These are phyloP conservation scores for Spathaspora arborariae DNA, from an alignment of 805 yeast genomes.

Conservation along the genomic window DNA sequence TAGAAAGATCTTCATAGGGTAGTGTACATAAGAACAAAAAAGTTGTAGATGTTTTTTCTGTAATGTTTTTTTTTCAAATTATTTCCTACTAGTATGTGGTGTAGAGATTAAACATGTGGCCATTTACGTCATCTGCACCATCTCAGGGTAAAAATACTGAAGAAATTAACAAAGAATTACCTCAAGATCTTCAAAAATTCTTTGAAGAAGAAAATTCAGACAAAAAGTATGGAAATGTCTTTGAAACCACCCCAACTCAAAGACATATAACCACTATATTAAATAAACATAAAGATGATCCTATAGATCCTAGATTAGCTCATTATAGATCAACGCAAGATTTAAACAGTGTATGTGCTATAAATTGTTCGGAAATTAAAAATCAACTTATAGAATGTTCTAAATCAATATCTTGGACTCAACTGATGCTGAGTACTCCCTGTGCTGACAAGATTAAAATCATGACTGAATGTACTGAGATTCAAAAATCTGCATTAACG, in stretches of 20 bases:
- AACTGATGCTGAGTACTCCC: slow-evolving; percentile 7
- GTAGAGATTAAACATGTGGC: slow-evolving; percentile 23
- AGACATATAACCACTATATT: slow-evolving; percentile 24
- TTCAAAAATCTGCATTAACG: slow-evolving; percentile 33
- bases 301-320: slow-evolving; percentile 25
- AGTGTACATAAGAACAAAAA: neutral
- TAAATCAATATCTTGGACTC: slow-evolving; percentile 24
- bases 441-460: slow-evolving; percentile 29
- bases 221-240: slow-evolving; percentile 16
- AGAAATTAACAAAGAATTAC: slow-evolving; percentile 31
- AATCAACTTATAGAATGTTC: slow-evolving; percentile 34
- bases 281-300: slow-evolving; percentile 11
- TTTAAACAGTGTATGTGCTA: slow-evolving; percentile 20
- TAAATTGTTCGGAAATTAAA: slow-evolving; percentile 41
- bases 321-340: slow-evolving; percentile 26
- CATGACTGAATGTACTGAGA: slow-evolving; percentile 26
- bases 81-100: neutral
- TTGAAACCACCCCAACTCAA: slow-evolving; percentile 25
- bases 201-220: slow-evolving; percentile 30
- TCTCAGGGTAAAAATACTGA: slow-evolving; percentile 17
- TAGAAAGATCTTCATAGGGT: slow-evolving; percentile 22
- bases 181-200: slow-evolving; percentile 28
- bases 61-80: neutral
- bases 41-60: neutral
- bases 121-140: slow-evolving; percentile 16